Base-by-base conservation (phyloP, 441 rosid species). In the Macaranga tanarius region DNA sequence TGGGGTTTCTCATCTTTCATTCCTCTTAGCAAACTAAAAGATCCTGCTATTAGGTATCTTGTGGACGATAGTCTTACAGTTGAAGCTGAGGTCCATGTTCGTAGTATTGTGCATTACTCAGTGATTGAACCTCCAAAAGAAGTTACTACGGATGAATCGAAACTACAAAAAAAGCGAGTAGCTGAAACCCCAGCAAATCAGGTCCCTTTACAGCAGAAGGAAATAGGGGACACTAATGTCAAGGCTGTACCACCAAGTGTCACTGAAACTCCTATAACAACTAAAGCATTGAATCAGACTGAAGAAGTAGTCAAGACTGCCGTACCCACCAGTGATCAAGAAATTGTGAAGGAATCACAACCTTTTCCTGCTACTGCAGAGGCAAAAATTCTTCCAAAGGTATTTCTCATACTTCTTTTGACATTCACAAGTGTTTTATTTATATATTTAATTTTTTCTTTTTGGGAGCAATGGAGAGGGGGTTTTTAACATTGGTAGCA, bases 1-100 rank as follows among this genome's bases (percentile, higher is more conserved):
- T 34, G 48, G 61, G 75, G 75, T n/a, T 71, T 62, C 52, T 1
- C 62, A 6, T 26, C 23, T 52, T 72, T 72, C 19, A 22, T 72
- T 20, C 52, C 69, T 62, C 69, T 72, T 10, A 52, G 68, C 28
- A 62, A 51, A 62, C 28, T 70, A 25, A 70, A 58, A 44, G n/a
- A 70, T 47, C 51, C 34, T 34, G 34, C 47, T 55, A 51, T 12
- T 38, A 15, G 72, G 47, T 69, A 55, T 55, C 50, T 69, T 13
- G 62, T 69, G 3, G 40, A 40, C 2, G 72, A 56, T 55, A 54
- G 62, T n/a, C 51, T 69, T 34, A 56, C 23, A 22, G 62, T 69
- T 55, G 72, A 69, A 42, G 51, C 34, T 4, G 62, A 69, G 45
- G 72, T 69, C 38, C 47, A 5, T 10, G 62, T 54, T 11, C 12